Conservation (phyloP, 31 red algal species). For the Asparagopsis taxiformis region DNA sequence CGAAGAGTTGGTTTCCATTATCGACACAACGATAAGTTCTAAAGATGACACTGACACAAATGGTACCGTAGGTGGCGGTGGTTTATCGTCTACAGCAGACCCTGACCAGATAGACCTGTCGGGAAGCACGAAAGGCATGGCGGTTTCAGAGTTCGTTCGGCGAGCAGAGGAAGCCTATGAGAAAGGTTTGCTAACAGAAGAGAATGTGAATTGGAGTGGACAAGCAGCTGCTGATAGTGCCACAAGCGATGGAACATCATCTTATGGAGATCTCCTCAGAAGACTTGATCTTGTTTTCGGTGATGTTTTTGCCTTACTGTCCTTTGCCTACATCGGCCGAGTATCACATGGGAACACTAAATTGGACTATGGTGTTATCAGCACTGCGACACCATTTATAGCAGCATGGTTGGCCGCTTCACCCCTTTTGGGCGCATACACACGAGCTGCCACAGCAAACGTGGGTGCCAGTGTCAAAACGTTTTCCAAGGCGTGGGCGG, state of each 20-base stretch:
- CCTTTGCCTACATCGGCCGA: slow-evolving; percentile 64
- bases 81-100: neutral
- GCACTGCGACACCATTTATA: slow-evolving; percentile 77
- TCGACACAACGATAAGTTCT: slow-evolving; percentile 29
- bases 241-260: slow-evolving; percentile 31
- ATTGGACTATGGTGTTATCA: slow-evolving; percentile 29
- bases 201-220: slow-evolving; percentile 81
- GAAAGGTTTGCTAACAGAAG: slow-evolving; percentile 43
- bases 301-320: slow-evolving; percentile 56
- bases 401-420: slow-evolving; percentile 61
- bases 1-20: slow-evolving; percentile 44
- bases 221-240: slow-evolving; percentile 51
- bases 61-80: slow-evolving; percentile 2
- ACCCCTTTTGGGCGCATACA: slow-evolving; percentile 77
- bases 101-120: neutral
- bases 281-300: slow-evolving; percentile 72
- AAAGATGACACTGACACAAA: neutral
- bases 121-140: slow-evolving; percentile 31
- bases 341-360: slow-evolving; percentile 19
- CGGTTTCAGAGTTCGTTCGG: slow-evolving; percentile 79
- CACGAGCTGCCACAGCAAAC: slow-evolving; percentile 38
- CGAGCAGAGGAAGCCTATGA: slow-evolving; percentile 90
- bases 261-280: slow-evolving; percentile 53
- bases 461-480: slow-evolving; percentile 16
- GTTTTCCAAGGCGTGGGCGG: slow-evolving; percentile 40